A percentile compares a stretch with the other conserved stretches of the same genome.
Conservation (phyloP, 1,284 basidiomycete species). For the Malassezia vespertilionis region DNA sequence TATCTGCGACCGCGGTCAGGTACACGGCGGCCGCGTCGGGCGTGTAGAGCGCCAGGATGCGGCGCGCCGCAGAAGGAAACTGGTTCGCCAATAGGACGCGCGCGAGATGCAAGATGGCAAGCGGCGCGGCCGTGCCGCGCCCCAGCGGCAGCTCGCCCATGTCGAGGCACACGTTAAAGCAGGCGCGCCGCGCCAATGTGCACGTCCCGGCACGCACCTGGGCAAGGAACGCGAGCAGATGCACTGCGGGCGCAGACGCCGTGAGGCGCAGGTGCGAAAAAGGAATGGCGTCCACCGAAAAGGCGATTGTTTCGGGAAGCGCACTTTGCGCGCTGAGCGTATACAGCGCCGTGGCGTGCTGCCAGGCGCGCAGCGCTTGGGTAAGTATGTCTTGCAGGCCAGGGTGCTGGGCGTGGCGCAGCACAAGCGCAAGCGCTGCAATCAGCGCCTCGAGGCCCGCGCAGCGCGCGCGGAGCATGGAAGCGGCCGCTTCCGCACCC, state of each 20-base stretch:
- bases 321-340: not conserved
- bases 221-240: not conserved
- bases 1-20: conserved; percentile 7
- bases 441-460: not conserved
- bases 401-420: not conserved
- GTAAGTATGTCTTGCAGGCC: not conserved
- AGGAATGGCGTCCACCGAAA: not conserved
- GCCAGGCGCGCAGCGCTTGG: not conserved
- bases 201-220: not conserved
- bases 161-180: not conserved
- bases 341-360: conserved; percentile 17
- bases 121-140: not conserved
- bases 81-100: not conserved
- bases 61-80: conserved; percentile 4
- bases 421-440: not conserved
- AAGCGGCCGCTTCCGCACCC: not conserved
- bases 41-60: not conserved
- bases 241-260: not conserved
- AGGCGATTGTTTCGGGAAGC: not conserved
- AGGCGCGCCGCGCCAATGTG: not conserved
- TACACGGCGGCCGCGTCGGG: not conserved
- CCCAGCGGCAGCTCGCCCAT: not conserved
- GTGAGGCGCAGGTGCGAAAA: not conserved
- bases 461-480: not conserved
- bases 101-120: not conserved